A percentile compares a stretch with the other conserved stretches of the same genome.
These are phyloP conservation scores for Carex parvula DNA, from an alignment of 176 grass and related monocot species.

Conservation along the genomic window DNA sequence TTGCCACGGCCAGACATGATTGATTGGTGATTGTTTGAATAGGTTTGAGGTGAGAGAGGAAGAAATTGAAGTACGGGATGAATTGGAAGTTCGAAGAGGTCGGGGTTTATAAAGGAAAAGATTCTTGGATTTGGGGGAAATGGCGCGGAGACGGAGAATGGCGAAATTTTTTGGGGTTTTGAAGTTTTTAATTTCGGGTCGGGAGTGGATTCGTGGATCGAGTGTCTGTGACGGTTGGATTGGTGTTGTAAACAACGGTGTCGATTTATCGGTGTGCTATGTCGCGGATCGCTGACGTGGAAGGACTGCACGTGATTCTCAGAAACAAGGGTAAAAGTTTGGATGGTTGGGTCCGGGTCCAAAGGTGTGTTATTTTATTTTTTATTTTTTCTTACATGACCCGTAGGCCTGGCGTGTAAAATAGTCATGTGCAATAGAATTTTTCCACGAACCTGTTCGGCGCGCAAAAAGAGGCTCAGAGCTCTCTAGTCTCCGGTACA, in stretches of 20 bases:
- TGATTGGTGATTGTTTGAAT: not conserved
- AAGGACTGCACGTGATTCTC: not conserved
- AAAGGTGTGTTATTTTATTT: no score
- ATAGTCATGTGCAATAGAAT: no score
- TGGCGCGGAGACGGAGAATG: slow-evolving; percentile 29
- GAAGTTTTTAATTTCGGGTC: slow-evolving; percentile 7
- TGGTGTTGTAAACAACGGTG: not conserved
- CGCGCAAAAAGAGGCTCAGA: no score
- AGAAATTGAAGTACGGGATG: not conserved
- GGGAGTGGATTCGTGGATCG: slow-evolving; percentile 32
- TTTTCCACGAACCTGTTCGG: no score
- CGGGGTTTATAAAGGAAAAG: slow-evolving; percentile 26
- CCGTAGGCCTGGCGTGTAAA: no score
- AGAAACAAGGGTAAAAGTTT: not conserved
- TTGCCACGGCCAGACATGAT: slow-evolving; percentile 79
- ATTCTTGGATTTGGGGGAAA: not conserved
- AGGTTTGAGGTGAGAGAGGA: not conserved
- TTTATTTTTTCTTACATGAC: no score
- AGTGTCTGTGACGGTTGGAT: slow-evolving; percentile 17
- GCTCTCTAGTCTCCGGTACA: no score
- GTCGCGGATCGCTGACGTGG: slow-evolving; percentile 57
- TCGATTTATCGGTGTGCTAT: not conserved
- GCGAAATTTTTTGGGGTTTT: slow-evolving; percentile 17
- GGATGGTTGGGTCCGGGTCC: no score
- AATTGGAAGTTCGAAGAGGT: not conserved